Evolutionary conservation across 2,329 filamentous ascomycete species (phyloP), one percentile per base, ranked within the genome.

Genomic region (Neofusicoccum laricinum): DNA sequence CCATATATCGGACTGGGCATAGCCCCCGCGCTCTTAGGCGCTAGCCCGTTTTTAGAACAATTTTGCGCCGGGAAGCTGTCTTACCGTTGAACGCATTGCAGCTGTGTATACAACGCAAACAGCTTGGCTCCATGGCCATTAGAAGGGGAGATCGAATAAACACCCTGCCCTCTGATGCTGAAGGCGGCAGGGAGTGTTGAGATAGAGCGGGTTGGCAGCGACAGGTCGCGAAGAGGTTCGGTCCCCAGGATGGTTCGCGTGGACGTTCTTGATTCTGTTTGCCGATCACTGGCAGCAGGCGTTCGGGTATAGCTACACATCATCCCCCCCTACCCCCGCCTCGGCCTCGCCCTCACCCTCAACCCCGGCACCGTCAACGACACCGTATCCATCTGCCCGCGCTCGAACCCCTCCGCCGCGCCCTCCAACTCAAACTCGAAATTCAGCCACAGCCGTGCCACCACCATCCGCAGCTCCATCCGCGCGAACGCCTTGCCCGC

Each of bases 381-480:
- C 34, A 53, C 50, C 34, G 50, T 53, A 38, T 53, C 50, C 34
- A 38, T 53, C 50, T 21, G n/a, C 10, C 19, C 19, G 1, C 7
- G 14, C 50, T 53, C 50, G 19, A 19, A 53, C 17, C 1, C 30
- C 34, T 12, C 50, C n/a, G 50, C 50, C n/a, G 10, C 17, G 34
- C 21, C 34, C 17, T 14, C 32, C 2, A 53, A 12, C 32, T 14
- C 32, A 14, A 53, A 19, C 32, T 53, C 32, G 7, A 38, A 38
- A 6, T 53, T n/a, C 21, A 32, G 6, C 12, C 2, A 38, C 19
- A 53, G 10, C 32, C 50, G 21, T 17, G 50, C 10, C 17, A 53
- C 34, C 8, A 53, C 50, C 50, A 53, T 53, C 36, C 57, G 11
- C 43, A 61, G 14, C 34, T 61, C 57, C 57, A 61, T 61, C 25